Percentiles rank a stretch among this genome's conserved stretches.
Conservation (phyloP, 148 eudicot species). For the Oxyria digyna region DNA sequence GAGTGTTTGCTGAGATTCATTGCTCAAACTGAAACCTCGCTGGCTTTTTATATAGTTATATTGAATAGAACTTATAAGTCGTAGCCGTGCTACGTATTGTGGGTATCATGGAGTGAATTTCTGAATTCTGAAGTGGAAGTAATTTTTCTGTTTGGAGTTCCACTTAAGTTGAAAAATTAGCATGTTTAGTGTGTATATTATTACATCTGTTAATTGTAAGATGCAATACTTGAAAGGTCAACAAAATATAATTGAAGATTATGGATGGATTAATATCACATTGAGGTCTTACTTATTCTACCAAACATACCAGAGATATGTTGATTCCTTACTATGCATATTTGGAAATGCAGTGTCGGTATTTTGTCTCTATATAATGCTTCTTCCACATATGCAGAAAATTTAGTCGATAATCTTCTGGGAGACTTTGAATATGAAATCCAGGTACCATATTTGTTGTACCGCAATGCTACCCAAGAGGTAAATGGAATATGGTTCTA, state of each 20-base stretch:
- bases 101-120: neutral
- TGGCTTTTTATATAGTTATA: neutral
- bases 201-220: neutral
- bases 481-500: constrained; percentile 99
- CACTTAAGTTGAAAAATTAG: neutral
- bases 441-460: constrained; percentile 78
- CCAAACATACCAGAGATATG: neutral
- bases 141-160: neutral
- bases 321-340: neutral
- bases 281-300: neutral
- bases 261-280: neutral
- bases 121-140: neutral
- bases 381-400: constrained; percentile 54
- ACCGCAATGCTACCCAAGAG: constrained; percentile 94
- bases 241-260: neutral
- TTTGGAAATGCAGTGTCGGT: neutral
- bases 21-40: neutral
- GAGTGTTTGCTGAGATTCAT: neutral
- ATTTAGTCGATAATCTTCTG: constrained; percentile 83
- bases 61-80: neutral
- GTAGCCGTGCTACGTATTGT: neutral
- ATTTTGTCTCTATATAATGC: neutral
- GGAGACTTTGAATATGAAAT: constrained; percentile 96
- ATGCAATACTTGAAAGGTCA: neutral
- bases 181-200: neutral